Evolutionary conservation across 2,329 filamentous ascomycete genomes (phyloP).

Genomic region (Clarireedia homoeocarpa): DNA sequence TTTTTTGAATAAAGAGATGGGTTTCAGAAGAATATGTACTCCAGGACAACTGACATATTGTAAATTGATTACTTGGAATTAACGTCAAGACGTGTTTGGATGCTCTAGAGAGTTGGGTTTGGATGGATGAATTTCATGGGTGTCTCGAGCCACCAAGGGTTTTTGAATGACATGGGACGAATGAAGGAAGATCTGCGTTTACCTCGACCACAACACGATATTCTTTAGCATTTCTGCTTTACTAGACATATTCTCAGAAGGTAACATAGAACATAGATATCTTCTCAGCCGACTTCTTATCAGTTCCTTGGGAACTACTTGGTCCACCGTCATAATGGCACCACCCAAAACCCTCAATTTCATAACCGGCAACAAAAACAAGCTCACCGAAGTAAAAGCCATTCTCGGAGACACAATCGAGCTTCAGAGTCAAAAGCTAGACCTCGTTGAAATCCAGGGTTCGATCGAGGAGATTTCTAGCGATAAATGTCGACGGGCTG

Average conservation of each 20-base stretch:
- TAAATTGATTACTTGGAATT: too few species aligned
- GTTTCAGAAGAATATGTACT: not conserved
- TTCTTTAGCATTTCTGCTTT: not conserved
- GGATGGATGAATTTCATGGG: not conserved
- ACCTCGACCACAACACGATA: not conserved
- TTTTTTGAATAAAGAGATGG: not conserved
- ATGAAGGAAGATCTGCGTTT: not conserved
- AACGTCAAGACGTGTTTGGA: too few species aligned
- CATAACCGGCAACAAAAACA: conserved; percentile 94
- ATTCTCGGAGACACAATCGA: conserved; percentile 70
- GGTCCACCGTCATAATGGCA: conserved; percentile 10
- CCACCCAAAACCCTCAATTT: conserved; percentile 60
- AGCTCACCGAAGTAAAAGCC: conserved; percentile 79
- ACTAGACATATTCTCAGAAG: too few species aligned
- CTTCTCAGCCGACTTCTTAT: too few species aligned
- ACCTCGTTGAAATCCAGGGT: conserved; percentile 86
- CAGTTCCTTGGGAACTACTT: not conserved
- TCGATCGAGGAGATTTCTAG: conserved; percentile 83
- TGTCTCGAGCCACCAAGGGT: conserved; percentile 7
- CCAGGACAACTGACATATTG: too few species aligned
- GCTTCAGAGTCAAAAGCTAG: conserved; percentile 65
- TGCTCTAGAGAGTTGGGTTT: not conserved
- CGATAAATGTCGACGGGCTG: conserved; percentile 80
- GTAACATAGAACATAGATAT: too few species aligned
- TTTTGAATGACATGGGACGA: not conserved